phyloP scores from a whole-genome alignment of 148 eudicot species.

The Vaccinium vitisidaea region DNA sequence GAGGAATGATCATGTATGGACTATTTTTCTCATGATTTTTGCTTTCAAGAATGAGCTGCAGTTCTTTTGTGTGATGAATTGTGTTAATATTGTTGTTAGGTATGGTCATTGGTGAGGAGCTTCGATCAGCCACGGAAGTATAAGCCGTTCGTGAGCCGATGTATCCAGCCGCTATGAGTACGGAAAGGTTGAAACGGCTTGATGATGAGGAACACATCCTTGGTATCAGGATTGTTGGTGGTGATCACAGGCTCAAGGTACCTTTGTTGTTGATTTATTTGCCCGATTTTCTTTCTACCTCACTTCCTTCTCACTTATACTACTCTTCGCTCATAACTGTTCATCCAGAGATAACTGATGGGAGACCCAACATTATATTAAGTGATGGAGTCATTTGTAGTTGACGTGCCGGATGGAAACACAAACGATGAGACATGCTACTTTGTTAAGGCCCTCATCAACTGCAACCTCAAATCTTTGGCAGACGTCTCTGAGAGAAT shows the following conservation, averaged over 20 bases:
- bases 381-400: too few species aligned
- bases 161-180: slow-evolving; percentile 47
- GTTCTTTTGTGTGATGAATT: neutral
- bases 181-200: slow-evolving; percentile 41
- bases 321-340: slow-evolving; percentile 73
- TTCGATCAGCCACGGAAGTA: slow-evolving; percentile 55
- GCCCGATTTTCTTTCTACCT: neutral
- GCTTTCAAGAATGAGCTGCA: neutral
- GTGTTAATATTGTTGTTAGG: slow-evolving; percentile 17
- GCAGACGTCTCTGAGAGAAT: too few species aligned
- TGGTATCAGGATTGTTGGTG: slow-evolving; percentile 41
- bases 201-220: slow-evolving; percentile 48
- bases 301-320: neutral
- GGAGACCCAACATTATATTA: too few species aligned
- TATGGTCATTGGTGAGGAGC: slow-evolving; percentile 53
- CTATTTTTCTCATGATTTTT: neutral
- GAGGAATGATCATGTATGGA: neutral
- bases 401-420: too few species aligned
- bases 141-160: slow-evolving; percentile 49
- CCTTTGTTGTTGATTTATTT: neutral
- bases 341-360: slow-evolving; percentile 64
- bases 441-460: too few species aligned
- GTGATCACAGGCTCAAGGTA: slow-evolving; percentile 52
- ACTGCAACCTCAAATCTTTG: too few species aligned
- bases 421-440: too few species aligned